Percentiles rank a stretch among this genome's conserved stretches.
These are phyloP conservation scores for Colletotrichum costaricense DNA, from an alignment of 2,329 filamentous ascomycete genomes.

Conservation along the genomic window DNA sequence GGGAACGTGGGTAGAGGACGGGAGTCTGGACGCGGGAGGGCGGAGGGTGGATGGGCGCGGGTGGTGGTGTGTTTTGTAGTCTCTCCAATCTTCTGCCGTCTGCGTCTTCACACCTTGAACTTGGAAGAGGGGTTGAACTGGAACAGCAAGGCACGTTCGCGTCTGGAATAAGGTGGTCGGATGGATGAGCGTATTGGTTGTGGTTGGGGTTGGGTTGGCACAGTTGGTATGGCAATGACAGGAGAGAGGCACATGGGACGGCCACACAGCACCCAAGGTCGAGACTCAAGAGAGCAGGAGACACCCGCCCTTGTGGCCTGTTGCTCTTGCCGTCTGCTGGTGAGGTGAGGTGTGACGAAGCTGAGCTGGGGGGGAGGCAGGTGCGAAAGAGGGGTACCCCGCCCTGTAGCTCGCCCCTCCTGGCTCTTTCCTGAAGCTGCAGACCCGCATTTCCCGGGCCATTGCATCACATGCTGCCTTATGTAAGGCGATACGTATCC, in stretches of 20 bases:
- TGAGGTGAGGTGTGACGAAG: background rate
- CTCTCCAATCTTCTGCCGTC: background rate
- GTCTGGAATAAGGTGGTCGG: background rate
- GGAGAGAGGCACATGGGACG: constrained; percentile 10
- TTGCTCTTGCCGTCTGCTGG: background rate
- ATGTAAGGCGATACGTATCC: background rate
- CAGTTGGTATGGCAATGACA: constrained; percentile 31
- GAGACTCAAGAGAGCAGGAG: background rate
- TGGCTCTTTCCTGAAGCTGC: background rate
- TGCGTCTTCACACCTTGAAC: background rate
- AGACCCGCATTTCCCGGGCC: background rate
- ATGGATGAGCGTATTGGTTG: background rate
- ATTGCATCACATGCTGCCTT: constrained; percentile 10
- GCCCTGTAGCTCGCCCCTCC: background rate
- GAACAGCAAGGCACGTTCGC: background rate
- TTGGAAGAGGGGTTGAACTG: background rate
- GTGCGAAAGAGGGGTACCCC: constrained; percentile 11
- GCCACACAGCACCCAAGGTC: no score
- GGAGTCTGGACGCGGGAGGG: constrained; percentile 6
- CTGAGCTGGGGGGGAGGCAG: background rate
- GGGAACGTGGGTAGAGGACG: background rate
- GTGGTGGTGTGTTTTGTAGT: constrained; percentile 25
- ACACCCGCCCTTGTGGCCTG: constrained; percentile 1
- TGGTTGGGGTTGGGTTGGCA: no score
- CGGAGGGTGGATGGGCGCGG: constrained; percentile 3